Evolutionary conservation across 345 rosid genomes (phyloP).

Genomic region (Murraya koenigii): DNA sequence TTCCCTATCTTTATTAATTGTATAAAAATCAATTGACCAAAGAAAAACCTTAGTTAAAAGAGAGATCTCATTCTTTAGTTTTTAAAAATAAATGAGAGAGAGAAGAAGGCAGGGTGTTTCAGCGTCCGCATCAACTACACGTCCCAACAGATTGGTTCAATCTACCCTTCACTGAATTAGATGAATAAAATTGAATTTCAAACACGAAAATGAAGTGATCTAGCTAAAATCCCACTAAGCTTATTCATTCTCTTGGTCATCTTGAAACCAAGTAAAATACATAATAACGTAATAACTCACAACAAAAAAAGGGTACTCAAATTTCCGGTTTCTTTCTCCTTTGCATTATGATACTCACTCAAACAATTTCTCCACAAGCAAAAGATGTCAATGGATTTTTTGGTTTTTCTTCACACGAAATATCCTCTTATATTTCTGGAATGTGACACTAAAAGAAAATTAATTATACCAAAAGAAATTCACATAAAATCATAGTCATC

Average conservation of each 20-base stretch:
- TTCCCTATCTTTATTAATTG: too few relatives aligned
- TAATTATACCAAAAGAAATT: conserved; percentile 1
- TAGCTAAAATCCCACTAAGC: neutral
- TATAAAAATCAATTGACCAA: too few relatives aligned
- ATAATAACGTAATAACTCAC: neutral
- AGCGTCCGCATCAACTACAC: too few relatives aligned
- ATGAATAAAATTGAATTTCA: neutral
- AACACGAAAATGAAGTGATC: too few relatives aligned
- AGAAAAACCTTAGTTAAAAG: too few relatives aligned
- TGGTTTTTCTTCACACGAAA: neutral
- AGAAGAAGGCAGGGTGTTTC: too few relatives aligned
- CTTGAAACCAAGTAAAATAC: neutral
- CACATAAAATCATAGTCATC: conserved; percentile 94
- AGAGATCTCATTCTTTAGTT: too few relatives aligned
- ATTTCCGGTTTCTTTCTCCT: neutral
- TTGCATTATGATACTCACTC: neutral
- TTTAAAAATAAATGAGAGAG: too few relatives aligned
- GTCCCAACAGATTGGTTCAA: too few relatives aligned
- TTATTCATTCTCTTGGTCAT: neutral
- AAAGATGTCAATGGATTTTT: neutral
- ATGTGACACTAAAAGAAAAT: neutral
- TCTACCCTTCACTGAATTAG: neutral
- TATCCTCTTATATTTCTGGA: neutral
- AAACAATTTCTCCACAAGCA: neutral
- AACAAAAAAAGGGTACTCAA: neutral